phyloP scores from a whole-genome alignment of 2,329 filamentous ascomycete species.

The Ampelomyces quisqualis region DNA sequence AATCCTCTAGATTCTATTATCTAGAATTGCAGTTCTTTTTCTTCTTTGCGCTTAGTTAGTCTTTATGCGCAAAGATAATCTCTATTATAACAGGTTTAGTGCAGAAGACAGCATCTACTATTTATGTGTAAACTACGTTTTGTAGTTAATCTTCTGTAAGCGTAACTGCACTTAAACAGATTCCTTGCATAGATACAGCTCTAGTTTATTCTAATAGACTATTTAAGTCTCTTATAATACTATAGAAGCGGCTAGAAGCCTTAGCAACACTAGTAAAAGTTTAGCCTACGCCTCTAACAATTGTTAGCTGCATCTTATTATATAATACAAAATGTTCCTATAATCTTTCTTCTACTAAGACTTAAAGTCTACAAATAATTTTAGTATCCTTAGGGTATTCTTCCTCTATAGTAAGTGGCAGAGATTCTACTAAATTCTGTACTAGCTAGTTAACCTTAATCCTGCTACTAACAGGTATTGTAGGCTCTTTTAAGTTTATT shows the following conservation, averaged over 20 bases:
- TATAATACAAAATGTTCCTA: too few species aligned
- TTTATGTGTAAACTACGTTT: background rate
- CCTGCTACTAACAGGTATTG: too few species aligned
- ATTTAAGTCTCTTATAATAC: background rate
- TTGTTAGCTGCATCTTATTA: too few species aligned
- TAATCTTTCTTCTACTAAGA: too few species aligned
- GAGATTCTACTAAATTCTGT: too few species aligned
- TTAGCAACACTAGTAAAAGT: too few species aligned
- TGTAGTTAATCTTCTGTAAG: background rate
- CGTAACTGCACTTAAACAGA: background rate
- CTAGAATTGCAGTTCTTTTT: slow-evolving; percentile 1
- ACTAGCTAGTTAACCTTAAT: too few species aligned
- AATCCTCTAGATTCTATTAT: slow-evolving; percentile 5
- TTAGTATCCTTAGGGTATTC: too few species aligned
- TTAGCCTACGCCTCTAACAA: too few species aligned
- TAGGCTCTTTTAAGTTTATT: too few species aligned
- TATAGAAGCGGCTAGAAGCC: background rate
- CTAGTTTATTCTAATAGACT: background rate
- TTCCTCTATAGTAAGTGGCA: too few species aligned
- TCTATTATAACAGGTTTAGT: background rate
- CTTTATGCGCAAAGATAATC: slow-evolving; percentile 1
- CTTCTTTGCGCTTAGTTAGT: slow-evolving; percentile 5
- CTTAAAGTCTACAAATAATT: too few species aligned
- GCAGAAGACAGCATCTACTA: background rate
- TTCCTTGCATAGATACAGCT: background rate